Percentiles rank a stretch among this genome's conserved stretches.
These are phyloP conservation scores for Physaria fendleri DNA, from an alignment of 345 rosid species.

Conservation along the genomic window DNA sequence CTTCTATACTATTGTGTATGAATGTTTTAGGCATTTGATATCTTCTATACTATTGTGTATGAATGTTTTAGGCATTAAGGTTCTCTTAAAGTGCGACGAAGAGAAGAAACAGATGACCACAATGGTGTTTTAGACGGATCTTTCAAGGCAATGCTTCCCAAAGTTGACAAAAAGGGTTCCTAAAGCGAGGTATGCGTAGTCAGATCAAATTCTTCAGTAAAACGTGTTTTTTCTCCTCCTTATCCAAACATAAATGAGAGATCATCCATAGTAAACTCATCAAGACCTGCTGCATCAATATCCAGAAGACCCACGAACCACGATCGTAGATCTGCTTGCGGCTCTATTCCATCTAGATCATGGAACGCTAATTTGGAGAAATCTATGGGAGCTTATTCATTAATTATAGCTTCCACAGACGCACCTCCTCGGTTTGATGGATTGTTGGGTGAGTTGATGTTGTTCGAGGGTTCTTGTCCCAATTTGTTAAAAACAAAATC, in stretches of 20 bases:
- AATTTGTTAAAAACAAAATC: no score
- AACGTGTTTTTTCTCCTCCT: background rate
- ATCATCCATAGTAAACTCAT: constrained; percentile 91
- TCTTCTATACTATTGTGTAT: no score
- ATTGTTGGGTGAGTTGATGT: constrained; percentile 32
- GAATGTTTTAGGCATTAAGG: no score
- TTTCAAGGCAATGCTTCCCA: no score
- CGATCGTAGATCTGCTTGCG: constrained; percentile 50
- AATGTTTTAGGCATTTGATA: no score
- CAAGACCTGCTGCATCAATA: constrained; percentile 66
- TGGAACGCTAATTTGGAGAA: constrained; percentile 40
- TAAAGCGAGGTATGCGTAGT: constrained; percentile 2
- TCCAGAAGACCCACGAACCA: constrained; percentile 78
- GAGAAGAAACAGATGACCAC: no score
- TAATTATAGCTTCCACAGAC: constrained; percentile 32
- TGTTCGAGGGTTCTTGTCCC: no score
- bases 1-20: no score
- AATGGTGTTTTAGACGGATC: no score
- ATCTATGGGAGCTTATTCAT: constrained; percentile 42
- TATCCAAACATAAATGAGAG: constrained; percentile 40
- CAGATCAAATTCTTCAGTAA: constrained; percentile 10
- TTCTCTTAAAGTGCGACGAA: no score
- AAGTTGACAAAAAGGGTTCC: no score
- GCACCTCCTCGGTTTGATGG: constrained; percentile 24
- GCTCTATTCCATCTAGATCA: constrained; percentile 52